These are phyloP conservation scores for Helicostylum pulchrum DNA, from an alignment of 192 early-diverging fungal species.

Conservation along the genomic window DNA sequence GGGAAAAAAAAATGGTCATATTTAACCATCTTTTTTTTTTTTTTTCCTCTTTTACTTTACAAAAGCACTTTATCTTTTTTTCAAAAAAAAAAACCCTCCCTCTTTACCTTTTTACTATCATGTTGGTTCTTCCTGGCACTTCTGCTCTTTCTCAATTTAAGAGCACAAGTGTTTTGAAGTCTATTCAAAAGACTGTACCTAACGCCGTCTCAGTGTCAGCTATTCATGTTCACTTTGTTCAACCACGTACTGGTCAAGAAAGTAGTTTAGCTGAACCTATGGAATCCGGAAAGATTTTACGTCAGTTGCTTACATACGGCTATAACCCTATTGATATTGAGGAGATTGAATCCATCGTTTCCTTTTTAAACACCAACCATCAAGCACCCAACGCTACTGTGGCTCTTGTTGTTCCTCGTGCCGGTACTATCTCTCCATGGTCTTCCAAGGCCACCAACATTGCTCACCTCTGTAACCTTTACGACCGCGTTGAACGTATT, in stretches of 20 bases:
- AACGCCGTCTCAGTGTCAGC: conserved; percentile 52
- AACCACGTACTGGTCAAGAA: conserved; percentile 40
- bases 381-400: conserved; percentile 35
- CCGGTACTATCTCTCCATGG: conserved; percentile 99
- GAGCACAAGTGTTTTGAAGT: conserved; percentile 52
- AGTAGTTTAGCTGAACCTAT: conserved; percentile 34
- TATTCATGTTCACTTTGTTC: conserved; percentile 79
- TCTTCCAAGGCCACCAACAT: conserved; percentile 99
- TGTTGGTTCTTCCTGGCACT: conserved; percentile 87
- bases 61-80: conserved; percentile 2
- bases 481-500: conserved; percentile 67
- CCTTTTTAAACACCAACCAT: conserved; percentile 32
- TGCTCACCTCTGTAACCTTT: conserved; percentile 85
- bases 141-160: conserved; percentile 79
- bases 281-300: conserved; percentile 40
- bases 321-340: conserved; percentile 33
- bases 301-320: conserved; percentile 48
- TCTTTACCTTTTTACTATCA: conserved; percentile 29
- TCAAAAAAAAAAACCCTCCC: too few species aligned
- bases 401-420: conserved; percentile 81
- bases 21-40: background rate
- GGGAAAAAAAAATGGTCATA: background rate
- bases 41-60: background rate
- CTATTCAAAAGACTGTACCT: conserved; percentile 55
- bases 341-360: conserved; percentile 12